Base-by-base conservation (phyloP, 306 rosid genomes). In the Pyrus bretschneideri region DNA sequence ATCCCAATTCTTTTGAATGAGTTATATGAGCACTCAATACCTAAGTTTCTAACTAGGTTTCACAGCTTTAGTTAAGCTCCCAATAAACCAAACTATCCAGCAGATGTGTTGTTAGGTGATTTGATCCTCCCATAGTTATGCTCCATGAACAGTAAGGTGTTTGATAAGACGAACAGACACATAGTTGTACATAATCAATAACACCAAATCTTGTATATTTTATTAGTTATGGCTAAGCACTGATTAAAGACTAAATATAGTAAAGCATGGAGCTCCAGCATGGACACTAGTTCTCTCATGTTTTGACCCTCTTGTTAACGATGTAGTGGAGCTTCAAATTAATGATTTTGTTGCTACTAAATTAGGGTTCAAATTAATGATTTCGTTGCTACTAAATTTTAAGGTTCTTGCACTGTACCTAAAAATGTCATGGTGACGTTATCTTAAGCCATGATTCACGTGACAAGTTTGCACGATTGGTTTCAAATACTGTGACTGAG, bases 231-330 rank as follows among this genome's bases (percentile, higher is more conserved):
- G 40, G 11, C 62, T 70, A 4, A 25, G 52, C 3, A 22, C 11
- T 19, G 59, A 17, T 54, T 54, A 19, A 59, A 22, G 64, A 59
- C 7, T 59, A 49, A 46, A 46, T 14, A 46, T 46, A 1, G 52
- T 14, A 14, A 46, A 59, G 64, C 30, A 59, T 22, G 84, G 82
- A 78, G 70, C 87, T 85, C 70, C 67, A 81, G 79, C 27, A 71
- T 70, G 35, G 72, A 70, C 77, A 33, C 44, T 45, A 81, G 35
- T 61, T 27, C 12, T 54, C 31, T 52, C 79, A 27, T 74, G 70
- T 75, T 72, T 63, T 30, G n/a, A 73, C 80, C 76, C 69, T 75
- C 74, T 57, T 73, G 62, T 66, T 74, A 45, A 21, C n/a, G 51
- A 58, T 58, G 57, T 35, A 6, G 77, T 23, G 69, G 57, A 66